phyloP scores from a whole-genome alignment of 1,284 basidiomycete genomes.

The Cryptococcus jaspeensis region DNA sequence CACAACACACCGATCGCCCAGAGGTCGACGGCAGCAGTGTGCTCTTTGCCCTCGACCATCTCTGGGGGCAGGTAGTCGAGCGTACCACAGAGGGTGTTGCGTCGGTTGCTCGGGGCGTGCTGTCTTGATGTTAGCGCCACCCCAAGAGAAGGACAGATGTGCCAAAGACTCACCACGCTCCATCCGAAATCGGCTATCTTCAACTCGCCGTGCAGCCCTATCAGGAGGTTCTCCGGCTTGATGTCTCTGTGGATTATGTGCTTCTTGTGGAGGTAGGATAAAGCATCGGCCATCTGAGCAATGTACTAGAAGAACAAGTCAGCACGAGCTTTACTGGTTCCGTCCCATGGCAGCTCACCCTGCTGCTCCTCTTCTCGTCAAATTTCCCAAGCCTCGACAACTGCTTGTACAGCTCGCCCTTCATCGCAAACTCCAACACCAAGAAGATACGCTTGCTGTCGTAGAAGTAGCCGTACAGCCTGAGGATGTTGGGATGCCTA shows the following conservation, averaged over 20 bases:
- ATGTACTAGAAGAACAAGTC: constrained; percentile 64
- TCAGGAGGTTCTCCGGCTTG: constrained; percentile 94
- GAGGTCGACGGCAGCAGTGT: constrained; percentile 61
- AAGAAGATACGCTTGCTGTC: constrained; percentile 97
- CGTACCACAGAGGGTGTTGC: constrained; percentile 90
- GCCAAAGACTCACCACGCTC: constrained; percentile 65
- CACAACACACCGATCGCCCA: constrained; percentile 97
- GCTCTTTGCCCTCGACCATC: constrained; percentile 81
- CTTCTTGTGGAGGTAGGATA: constrained; percentile 88
- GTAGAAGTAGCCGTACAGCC: constrained; percentile 96
- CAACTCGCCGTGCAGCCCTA: constrained; percentile 93
- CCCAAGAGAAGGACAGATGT: neutral
- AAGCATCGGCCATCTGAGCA: constrained; percentile 96
- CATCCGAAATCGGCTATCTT: constrained; percentile 99
- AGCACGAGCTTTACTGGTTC: neutral
- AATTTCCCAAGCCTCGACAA: constrained; percentile 81
- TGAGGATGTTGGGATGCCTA: constrained; percentile 89
- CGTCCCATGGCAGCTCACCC: constrained; percentile 48
- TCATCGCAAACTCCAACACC: constrained; percentile 94
- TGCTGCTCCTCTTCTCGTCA: constrained; percentile 77
- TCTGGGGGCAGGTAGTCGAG: constrained; percentile 97
- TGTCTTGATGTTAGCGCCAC: constrained; percentile 3
- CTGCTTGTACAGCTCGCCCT: constrained; percentile 95
- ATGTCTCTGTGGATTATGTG: constrained; percentile 99
- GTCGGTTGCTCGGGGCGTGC: constrained; percentile 79